Evolutionary conservation across 257 asterid species (phyloP), one percentile per base, ranked within the genome.

Genomic region (Ilex asprella): DNA sequence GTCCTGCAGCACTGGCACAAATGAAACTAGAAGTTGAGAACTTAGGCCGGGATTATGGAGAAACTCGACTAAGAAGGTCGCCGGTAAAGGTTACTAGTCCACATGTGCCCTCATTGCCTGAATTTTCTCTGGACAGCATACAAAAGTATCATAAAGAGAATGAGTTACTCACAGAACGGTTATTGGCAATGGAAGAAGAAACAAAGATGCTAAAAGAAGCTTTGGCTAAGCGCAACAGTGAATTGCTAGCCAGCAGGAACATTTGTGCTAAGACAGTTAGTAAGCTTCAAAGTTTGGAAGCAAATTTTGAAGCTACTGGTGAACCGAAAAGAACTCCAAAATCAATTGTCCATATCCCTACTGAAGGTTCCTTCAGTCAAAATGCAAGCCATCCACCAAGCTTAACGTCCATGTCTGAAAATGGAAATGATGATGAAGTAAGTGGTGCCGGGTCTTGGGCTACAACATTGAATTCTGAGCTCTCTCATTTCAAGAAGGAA

Each of bases 1-100:
- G 98, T 31, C 99, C 99, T 41, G 97, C 97, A 68, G 97, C 99
- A 31, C 52, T 92, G 68, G 96, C 97, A n/a, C 97, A 89, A 67
- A 92, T 92, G 99, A 92, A 92, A 69, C 89, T 89, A 52, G 99
- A 89, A 76, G 97, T 92, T 44, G 96, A 92, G 78, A 89, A 60
- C 73, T 63, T 89, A 79, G 96, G 94, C 15, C 76, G 84, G 39
- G 96, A 85, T 62, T 76, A 79, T 67, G 95, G 86, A 58, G 99
- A 88, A n/a, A 74, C 91, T 49, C 91, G 86, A 31, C 31, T 79
- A 54, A 85, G 84, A 75, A 85, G 86, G 74, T 89, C 97, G 14
- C 95, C 88, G 1, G 86, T 67, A 64, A 91, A 80, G 81, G 86
- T 95, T 84, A 74, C 94, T 32, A 74, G 81, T 64, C 79, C 89